Conservation (phyloP, 2,329 filamentous ascomycete species). For the Chaetomiaceae sp. region DNA sequence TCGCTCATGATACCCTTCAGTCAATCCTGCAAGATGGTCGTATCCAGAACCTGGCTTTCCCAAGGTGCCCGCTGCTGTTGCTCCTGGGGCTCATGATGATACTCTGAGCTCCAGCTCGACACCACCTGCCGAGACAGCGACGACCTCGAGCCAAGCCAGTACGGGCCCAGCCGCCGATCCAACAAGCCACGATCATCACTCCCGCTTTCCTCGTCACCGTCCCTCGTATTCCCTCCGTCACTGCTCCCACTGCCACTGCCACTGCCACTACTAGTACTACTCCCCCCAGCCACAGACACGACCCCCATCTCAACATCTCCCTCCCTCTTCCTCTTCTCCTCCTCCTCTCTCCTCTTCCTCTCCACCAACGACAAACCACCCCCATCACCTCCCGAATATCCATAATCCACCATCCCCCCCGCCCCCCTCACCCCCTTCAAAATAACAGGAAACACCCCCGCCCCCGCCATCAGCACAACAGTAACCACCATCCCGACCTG, state of each 20-base stretch:
- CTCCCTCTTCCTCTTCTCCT: neutral
- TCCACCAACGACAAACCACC: neutral
- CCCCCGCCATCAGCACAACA: slow-evolving; percentile 45
- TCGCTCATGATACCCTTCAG: neutral
- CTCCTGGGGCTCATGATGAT: neutral
- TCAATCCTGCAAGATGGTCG: slow-evolving; percentile 14
- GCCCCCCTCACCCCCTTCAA: slow-evolving; percentile 45
- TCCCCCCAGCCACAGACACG: too few relatives aligned
- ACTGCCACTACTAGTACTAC: too few relatives aligned
- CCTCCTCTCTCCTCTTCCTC: neutral
- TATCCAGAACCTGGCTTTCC: slow-evolving; percentile 17
- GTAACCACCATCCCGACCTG: slow-evolving; percentile 59
- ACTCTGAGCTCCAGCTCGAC: neutral
- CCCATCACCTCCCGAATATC: neutral
- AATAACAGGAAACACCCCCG: slow-evolving; percentile 46
- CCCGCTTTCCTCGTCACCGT: neutral
- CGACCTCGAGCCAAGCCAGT: neutral
- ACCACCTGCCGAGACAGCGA: neutral
- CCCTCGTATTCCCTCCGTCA: neutral
- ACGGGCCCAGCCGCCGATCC: neutral
- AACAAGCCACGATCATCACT: neutral
- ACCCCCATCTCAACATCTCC: too few relatives aligned
- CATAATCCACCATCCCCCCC: slow-evolving; percentile 34
- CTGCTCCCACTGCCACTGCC: too few relatives aligned
- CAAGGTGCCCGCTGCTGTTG: slow-evolving; percentile 7